phyloP scores from a whole-genome alignment of 2,329 filamentous ascomycete genomes.

The Pseudogymnoascus sp. region DNA sequence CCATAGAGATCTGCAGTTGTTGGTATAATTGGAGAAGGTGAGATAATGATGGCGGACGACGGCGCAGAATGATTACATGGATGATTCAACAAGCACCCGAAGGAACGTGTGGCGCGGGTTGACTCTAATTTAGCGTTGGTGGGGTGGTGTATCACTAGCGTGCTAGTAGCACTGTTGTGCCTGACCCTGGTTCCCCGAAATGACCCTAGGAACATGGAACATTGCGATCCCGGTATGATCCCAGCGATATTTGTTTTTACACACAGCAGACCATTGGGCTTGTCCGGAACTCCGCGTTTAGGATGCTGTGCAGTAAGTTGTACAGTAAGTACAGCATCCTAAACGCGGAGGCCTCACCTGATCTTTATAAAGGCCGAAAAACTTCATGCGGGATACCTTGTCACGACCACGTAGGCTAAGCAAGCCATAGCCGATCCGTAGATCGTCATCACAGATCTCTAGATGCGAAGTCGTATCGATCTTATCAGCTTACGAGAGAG shows the following conservation, averaged over 20 bases:
- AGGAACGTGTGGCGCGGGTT: not conserved
- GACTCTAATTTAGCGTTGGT: conserved; percentile 6
- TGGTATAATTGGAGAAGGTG: not conserved
- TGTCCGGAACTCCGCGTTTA: not conserved
- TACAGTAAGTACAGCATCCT: not conserved
- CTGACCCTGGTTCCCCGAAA: not conserved
- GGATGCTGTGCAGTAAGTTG: not conserved
- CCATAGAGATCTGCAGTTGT: not conserved
- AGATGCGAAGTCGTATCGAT: not conserved
- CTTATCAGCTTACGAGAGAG: not conserved
- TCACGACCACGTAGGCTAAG: not conserved
- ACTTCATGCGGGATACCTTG: not conserved
- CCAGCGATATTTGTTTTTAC: not conserved
- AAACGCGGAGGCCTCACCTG: not conserved
- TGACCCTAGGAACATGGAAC: not conserved
- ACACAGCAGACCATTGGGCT: not conserved
- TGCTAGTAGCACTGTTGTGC: not conserved
- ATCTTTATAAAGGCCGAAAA: not conserved
- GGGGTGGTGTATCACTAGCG: not conserved
- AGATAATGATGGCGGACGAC: not conserved
- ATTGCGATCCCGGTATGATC: not conserved
- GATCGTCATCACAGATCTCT: not conserved
- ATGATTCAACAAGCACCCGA: not conserved
- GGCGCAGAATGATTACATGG: not conserved
- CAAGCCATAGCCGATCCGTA: not conserved